These are phyloP conservation scores for Bremia lactucae DNA, from an alignment of 352 stramenopile species.

Conservation along the genomic window DNA sequence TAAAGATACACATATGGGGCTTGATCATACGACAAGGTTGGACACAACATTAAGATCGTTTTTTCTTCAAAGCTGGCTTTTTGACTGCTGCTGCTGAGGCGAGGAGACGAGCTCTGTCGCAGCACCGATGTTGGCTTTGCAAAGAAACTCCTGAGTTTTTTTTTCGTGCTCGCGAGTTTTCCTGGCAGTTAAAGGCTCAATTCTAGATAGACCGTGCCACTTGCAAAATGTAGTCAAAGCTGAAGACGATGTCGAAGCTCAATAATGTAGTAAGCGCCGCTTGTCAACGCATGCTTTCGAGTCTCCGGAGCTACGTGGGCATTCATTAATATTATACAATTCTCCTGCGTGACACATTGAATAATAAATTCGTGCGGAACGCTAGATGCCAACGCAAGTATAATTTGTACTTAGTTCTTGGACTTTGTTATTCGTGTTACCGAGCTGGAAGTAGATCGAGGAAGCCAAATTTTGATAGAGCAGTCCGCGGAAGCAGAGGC, in stretches of 20 bases:
- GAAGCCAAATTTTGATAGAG: constrained; percentile 83
- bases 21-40: constrained; percentile 41
- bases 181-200: constrained; percentile 67
- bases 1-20: constrained; percentile 48
- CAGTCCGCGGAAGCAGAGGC: constrained; percentile 78
- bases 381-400: background rate
- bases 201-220: constrained; percentile 82
- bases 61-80: constrained; percentile 76
- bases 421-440: constrained; percentile 41
- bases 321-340: constrained; percentile 18
- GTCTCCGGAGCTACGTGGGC: constrained; percentile 19
- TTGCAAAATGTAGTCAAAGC: constrained; percentile 86
- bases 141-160: constrained; percentile 72
- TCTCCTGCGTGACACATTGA: constrained; percentile 5
- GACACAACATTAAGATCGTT: constrained; percentile 52
- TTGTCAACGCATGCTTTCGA: constrained; percentile 57
- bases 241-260: constrained; percentile 80
- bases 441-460: constrained; percentile 31
- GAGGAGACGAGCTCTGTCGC: constrained; percentile 53
- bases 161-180: constrained; percentile 59
- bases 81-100: constrained; percentile 57
- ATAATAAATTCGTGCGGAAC: constrained; percentile 1
- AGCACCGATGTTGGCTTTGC: constrained; percentile 67
- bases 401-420: constrained; percentile 30
- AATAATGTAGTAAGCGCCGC: constrained; percentile 60